These are phyloP conservation scores for Nymphaea thermarum DNA, from an alignment of 164 flowering plant genomes.

Conservation along the genomic window DNA sequence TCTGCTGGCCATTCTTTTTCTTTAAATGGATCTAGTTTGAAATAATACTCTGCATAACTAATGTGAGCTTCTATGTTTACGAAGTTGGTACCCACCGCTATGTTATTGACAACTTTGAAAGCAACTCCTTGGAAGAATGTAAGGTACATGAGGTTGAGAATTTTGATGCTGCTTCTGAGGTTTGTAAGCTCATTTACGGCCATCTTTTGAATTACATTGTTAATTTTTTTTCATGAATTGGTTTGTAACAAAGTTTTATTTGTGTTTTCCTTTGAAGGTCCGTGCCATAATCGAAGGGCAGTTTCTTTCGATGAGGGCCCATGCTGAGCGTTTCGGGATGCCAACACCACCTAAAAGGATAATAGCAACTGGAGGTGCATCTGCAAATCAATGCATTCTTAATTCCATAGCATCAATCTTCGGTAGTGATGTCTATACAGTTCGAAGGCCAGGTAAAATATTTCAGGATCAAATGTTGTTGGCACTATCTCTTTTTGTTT, in stretches of 20 bases:
- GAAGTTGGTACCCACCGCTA: constrained; percentile 86
- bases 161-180: constrained; percentile 93
- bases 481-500: neutral
- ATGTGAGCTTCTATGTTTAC: neutral
- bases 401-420: constrained; percentile 57
- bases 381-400: constrained; percentile 66
- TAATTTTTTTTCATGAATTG: neutral
- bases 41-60: neutral
- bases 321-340: constrained; percentile 89
- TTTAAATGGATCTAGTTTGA: neutral
- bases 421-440: constrained; percentile 76
- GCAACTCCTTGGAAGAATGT: constrained; percentile 28
- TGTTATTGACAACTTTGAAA: constrained; percentile 41
- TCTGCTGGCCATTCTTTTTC: too few species aligned
- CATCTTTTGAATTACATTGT: neutral
- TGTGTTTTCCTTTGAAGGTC: constrained; percentile 28
- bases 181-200: constrained; percentile 12
- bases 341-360: constrained; percentile 80
- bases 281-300: constrained; percentile 87
- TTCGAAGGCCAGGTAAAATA: constrained; percentile 60
- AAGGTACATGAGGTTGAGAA: constrained; percentile 52
- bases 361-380: constrained; percentile 96
- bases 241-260: neutral
- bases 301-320: constrained; percentile 83
- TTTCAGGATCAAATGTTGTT: neutral